These are phyloP conservation scores for Rhodotorula sp. DNA, from an alignment of 1,284 basidiomycete genomes.

Conservation along the genomic window DNA sequence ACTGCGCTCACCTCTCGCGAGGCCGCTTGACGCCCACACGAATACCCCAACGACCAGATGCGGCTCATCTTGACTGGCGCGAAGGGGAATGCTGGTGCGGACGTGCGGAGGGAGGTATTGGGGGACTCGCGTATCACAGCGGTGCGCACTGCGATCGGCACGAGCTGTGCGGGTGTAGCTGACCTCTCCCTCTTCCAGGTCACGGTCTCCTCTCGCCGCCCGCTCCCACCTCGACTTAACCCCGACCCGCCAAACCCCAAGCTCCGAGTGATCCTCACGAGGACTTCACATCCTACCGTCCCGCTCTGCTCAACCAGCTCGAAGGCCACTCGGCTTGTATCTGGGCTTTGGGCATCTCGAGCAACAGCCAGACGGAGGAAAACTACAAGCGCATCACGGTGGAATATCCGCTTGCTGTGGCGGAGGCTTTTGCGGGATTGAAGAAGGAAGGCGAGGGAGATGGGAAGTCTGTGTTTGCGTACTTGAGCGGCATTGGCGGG, in stretches of 20 bases:
- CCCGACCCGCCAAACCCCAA: constrained; percentile 42
- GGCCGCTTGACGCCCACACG: background rate
- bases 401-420: constrained; percentile 44
- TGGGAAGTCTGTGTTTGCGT: constrained; percentile 20
- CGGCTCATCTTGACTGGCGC: constrained; percentile 46
- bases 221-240: constrained; percentile 40
- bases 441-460: background rate
- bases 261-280: constrained; percentile 44
- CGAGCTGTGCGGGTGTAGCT: background rate
- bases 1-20: background rate
- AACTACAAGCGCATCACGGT: constrained; percentile 41
- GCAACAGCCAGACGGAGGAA: constrained; percentile 5
- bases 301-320: constrained; percentile 40
- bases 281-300: constrained; percentile 41
- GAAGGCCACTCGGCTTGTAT: constrained; percentile 45
- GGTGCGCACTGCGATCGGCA: background rate
- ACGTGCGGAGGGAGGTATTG: constrained; percentile 44
- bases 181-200: constrained; percentile 25
- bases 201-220: constrained; percentile 46
- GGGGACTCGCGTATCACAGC: constrained; percentile 36
- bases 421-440: constrained; percentile 44
- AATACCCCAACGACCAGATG: background rate
- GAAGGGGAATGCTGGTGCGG: constrained; percentile 44
- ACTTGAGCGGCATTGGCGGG: constrained; percentile 9
- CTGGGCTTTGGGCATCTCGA: constrained; percentile 46